Evolutionary conservation across 2,329 filamentous ascomycete species (phyloP), one percentile per base, ranked within the genome.

Genomic region (Colletotrichum simmondsii): DNA sequence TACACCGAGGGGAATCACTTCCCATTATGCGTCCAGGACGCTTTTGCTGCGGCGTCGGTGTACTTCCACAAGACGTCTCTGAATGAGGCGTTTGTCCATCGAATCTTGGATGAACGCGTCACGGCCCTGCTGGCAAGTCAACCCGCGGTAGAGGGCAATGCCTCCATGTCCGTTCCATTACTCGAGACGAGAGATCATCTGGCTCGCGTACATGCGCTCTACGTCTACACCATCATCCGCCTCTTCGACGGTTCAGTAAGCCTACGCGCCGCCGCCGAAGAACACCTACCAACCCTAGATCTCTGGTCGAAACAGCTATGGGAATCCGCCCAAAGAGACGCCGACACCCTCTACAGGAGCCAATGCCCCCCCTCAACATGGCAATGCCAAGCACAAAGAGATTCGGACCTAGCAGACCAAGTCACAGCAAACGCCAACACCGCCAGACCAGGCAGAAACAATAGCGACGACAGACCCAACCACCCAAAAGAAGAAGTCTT

Each of bases 21-120:
- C 42, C 78, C 79, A 3, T 12, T 14, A 12, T 77, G 71, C 46
- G 42, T 80, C 0, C 76, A 79, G 66, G 78, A 79, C 53, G 79
- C 77, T 7, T 79, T 75, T 66, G 73, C 76, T 3, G 49, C 75
- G 11, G 56, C 79, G 4, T 60, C 76, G 0, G 65, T 74, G 4
- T 80, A 80, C 59, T n/a, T 71, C 3, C 26, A 73, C 54, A 78
- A 76, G 64, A 80, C 75, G 1, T 26, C 75, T 3, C 46, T 60
- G 12, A 80, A 75, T 37, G 75, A 78, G 37, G 62, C 75, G 0
- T 52, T 74, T 1, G 73, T 78, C 5, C 64, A 78, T 57, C 75
- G 72, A 7, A 75, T 79, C 53, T 69, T 79, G 26, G 75, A 80
- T 53, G 72, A 78, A 10, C 71, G 75, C 32, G 68, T 65, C 1